Conservation (phyloP, 768 basidiomycete genomes). For the Suillus ampliporus region DNA sequence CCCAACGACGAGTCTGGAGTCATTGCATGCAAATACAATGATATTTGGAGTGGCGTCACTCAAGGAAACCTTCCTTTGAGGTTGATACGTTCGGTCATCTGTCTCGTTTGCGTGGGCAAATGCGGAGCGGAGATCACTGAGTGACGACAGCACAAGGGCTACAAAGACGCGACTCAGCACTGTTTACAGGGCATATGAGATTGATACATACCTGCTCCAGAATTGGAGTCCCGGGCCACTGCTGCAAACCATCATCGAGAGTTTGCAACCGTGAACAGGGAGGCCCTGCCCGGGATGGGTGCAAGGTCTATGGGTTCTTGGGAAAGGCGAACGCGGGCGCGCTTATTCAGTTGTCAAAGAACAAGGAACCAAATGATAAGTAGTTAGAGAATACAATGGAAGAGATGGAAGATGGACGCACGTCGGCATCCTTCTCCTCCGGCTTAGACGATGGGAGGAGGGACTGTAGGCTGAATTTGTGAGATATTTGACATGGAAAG, state of each 20-base stretch:
- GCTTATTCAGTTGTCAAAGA: conserved; percentile 56
- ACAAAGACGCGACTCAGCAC: background rate
- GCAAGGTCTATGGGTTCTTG: conserved; percentile 51
- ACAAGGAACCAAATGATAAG: conserved; percentile 41
- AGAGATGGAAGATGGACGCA: conserved; percentile 18
- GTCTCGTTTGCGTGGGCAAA: conserved; percentile 48
- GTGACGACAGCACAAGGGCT: conserved; percentile 69
- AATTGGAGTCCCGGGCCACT: conserved; percentile 43
- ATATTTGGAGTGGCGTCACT: conserved; percentile 53
- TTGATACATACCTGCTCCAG: conserved; percentile 43
- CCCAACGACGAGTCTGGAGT: conserved; percentile 64
- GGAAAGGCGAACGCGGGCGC: conserved; percentile 68
- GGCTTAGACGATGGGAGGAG: conserved; percentile 30
- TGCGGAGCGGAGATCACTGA: conserved; percentile 62
- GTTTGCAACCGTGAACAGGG: conserved; percentile 64
- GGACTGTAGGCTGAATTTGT: conserved; percentile 32
- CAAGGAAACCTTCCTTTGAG: conserved; percentile 56
- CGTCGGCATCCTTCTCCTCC: conserved; percentile 37
- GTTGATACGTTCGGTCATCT: conserved; percentile 50
- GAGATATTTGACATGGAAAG: conserved; percentile 38
- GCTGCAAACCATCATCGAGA: conserved; percentile 75
- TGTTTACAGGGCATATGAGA: conserved; percentile 3
- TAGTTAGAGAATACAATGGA: conserved; percentile 14
- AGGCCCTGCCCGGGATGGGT: conserved; percentile 48
- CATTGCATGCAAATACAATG: conserved; percentile 62